These are phyloP conservation scores for Cordyceps militaris DNA, from an alignment of 2,329 filamentous ascomycete species.

Conservation along the genomic window DNA sequence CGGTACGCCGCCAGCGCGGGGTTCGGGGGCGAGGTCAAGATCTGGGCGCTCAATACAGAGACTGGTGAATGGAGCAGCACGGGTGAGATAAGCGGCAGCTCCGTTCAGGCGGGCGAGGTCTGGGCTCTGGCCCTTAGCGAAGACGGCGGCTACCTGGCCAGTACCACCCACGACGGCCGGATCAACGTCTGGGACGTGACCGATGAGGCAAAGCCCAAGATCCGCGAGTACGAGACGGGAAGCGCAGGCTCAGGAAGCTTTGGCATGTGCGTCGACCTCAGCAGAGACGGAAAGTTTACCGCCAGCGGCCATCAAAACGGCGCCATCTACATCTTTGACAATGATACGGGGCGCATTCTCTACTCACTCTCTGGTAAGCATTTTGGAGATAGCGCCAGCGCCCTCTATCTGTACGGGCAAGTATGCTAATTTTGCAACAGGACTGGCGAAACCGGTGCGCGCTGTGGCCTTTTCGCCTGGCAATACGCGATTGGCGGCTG, in stretches of 20 bases:
- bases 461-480: conserved; percentile 82
- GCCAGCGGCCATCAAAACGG: conserved; percentile 92
- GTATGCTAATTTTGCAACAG: conserved; percentile 34
- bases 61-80: conserved; percentile 43
- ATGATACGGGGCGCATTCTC: conserved; percentile 74
- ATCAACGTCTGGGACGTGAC: conserved; percentile 80
- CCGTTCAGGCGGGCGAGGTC: conserved; percentile 59
- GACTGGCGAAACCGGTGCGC: conserved; percentile 80
- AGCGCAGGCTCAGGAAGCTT: conserved; percentile 71
- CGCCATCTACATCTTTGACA: conserved; percentile 90
- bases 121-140: conserved; percentile 86
- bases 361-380: conserved; percentile 72
- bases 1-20: conserved; percentile 73
- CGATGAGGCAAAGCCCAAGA: conserved; percentile 51
- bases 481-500: conserved; percentile 77
- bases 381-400: background rate
- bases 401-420: background rate
- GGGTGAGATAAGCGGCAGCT: conserved; percentile 34
- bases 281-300: conserved; percentile 71
- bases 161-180: conserved; percentile 78
- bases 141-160: conserved; percentile 78
- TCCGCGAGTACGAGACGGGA: conserved; percentile 76
- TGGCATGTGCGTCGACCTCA: conserved; percentile 79
- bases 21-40: conserved; percentile 80
- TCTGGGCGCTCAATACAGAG: conserved; percentile 63